Base-by-base conservation (phyloP, 2,329 filamentous ascomycete species). In the Claviceps sp. region DNA sequence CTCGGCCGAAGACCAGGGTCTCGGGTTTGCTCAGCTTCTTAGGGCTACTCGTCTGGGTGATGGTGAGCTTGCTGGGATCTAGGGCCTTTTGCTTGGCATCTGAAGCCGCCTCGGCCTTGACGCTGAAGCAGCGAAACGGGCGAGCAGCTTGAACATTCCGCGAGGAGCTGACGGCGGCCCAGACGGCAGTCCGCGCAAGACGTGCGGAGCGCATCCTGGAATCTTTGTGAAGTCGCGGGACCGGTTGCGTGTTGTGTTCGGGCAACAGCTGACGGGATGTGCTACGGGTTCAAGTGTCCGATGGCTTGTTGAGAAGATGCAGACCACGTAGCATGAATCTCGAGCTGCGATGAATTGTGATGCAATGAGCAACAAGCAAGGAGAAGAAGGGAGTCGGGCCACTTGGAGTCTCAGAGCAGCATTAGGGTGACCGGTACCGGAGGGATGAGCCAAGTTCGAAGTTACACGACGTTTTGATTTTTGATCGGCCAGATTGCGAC, bases 1-100 rank as follows among this genome's bases (percentile, higher is more conserved):
- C 85, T 58, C 80, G 80, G 57, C 93, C 93, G 68, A 98, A 98
- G 57, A 97, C 75, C 51, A 98, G 81, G 56, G 94, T 82, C 64
- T 91, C 79, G 14, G 86, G 80, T 50, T 89, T 83, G 56, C 78
- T 75, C 51, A 91, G 74, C 34, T 77, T 66, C 69, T 91, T 93
- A 11, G 91, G 93, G 3, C 77, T 80, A 7, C 74, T 78, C 1
- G 87, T 94, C 70, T 83, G 82, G 53, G 81, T 82, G 62, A 96
- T 76, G 47, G 76, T 73, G 54, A 97, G 79, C 68, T 84, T 85
- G 40, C 81, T 78, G n/a, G 85, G 72, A 67, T 97, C 88, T 57
- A 97, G 78, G 52, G 79, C 81, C 51, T 79, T 75, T 36, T 82
- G 77, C 64, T 79, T 77, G 11, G 74, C 59, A 17, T 66, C 58